A percentile compares a stretch with the other conserved stretches of the same genome.
phyloP scores from a whole-genome alignment of 2,329 filamentous ascomycete genomes.

The Botryotinia globosa region DNA sequence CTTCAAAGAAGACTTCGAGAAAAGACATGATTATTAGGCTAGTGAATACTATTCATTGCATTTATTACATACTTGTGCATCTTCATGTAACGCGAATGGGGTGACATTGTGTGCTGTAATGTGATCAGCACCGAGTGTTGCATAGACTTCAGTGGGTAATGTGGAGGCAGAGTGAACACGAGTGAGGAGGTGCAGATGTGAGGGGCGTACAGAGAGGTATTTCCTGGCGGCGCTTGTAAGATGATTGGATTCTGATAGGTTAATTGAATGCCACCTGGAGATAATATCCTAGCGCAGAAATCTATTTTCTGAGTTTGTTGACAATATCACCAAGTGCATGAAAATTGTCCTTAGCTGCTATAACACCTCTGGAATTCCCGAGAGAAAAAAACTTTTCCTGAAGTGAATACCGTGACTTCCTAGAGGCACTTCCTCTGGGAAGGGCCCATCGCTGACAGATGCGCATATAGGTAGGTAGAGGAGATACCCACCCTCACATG shows the following conservation, averaged over 20 bases:
- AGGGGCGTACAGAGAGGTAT: not conserved
- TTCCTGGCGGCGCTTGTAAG: not conserved
- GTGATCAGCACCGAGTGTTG: not conserved
- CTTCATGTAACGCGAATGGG: not conserved
- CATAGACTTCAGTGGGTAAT: not conserved
- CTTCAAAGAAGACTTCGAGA: not conserved
- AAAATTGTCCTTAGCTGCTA: not conserved
- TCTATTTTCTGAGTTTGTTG: not conserved
- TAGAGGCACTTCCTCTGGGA: not conserved
- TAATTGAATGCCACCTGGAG: not conserved
- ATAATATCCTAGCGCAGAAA: not conserved
- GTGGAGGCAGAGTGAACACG: not conserved
- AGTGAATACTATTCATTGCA: slow-evolving; percentile 13
- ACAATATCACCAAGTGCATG: not conserved
- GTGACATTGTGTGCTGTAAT: not conserved
- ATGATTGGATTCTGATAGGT: not conserved
- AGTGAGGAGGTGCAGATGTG: not conserved
- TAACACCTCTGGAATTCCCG: not conserved
- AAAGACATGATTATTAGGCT: slow-evolving; percentile 12
- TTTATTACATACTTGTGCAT: not conserved
- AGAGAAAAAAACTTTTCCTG: too few species aligned
- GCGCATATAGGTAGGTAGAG: not conserved
- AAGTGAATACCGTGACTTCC: not conserved
- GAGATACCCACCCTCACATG: not conserved
- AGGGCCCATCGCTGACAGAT: not conserved